phyloP scores from a whole-genome alignment of 345 rosid species.

The Erucastrum elatum region DNA sequence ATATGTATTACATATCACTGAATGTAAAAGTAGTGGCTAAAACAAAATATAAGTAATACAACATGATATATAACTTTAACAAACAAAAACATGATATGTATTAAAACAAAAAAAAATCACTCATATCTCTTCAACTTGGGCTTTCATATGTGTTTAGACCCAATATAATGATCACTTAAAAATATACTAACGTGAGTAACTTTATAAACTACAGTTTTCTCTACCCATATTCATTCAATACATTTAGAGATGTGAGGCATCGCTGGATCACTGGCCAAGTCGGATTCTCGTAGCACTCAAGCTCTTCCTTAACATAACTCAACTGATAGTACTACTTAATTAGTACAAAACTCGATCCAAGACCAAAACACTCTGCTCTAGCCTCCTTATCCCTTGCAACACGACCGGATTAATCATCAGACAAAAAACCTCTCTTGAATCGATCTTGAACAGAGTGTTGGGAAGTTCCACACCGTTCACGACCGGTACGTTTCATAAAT shows the following conservation, averaged over 20 bases:
- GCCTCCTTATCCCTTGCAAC: slow-evolving; percentile 73
- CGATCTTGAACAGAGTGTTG: slow-evolving; percentile 58
- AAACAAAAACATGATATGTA: too few species aligned
- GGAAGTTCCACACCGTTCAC: slow-evolving; percentile 75
- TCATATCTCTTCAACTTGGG: slow-evolving; percentile 10
- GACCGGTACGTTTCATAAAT: slow-evolving; percentile 77
- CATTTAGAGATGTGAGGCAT: slow-evolving; percentile 80
- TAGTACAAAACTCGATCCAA: slow-evolving; percentile 43
- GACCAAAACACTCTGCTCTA: slow-evolving; percentile 74
- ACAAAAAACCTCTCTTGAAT: slow-evolving; percentile 71
- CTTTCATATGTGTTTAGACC: not conserved
- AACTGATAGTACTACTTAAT: slow-evolving; percentile 72
- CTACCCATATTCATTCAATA: slow-evolving; percentile 18
- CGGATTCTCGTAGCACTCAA: slow-evolving; percentile 76
- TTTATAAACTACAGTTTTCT: slow-evolving; percentile 8
- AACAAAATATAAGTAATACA: not conserved
- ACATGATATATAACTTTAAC: too few species aligned
- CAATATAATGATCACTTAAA: not conserved
- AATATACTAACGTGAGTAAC: not conserved
- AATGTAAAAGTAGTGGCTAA: not conserved
- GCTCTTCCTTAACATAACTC: slow-evolving; percentile 49
- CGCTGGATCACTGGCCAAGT: slow-evolving; percentile 80
- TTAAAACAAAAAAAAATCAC: not conserved
- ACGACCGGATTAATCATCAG: slow-evolving; percentile 71
- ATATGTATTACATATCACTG: not conserved